A percentile compares a stretch with the other conserved stretches of the same genome.
Evolutionary conservation across 1,284 basidiomycete species (phyloP).

Genomic region (Marasmius tenuissimus): DNA sequence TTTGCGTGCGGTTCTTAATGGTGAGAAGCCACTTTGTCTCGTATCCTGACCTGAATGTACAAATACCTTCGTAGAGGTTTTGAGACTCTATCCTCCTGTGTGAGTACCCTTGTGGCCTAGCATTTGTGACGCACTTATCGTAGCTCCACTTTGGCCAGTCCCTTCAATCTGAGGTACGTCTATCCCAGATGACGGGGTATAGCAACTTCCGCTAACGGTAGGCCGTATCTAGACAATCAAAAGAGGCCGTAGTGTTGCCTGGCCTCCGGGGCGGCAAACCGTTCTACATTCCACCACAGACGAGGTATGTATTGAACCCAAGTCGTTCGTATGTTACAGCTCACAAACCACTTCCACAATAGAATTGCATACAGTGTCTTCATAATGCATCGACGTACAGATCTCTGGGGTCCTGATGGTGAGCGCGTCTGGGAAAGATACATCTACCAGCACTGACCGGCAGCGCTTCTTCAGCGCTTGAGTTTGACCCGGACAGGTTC

Average conservation of each 20-base stretch:
- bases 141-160: conserved; percentile 20
- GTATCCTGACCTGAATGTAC: neutral
- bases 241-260: conserved; percentile 15
- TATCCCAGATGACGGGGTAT: neutral
- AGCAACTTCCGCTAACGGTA: neutral
- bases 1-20: conserved; percentile 42
- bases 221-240: conserved; percentile 17
- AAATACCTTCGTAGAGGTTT: conserved; percentile 29
- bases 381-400: conserved; percentile 21
- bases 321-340: conserved; percentile 2
- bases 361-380: conserved; percentile 19
- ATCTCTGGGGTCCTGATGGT: conserved; percentile 30
- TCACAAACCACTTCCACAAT: neutral
- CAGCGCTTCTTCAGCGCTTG: conserved; percentile 31
- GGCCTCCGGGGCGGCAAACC: conserved; percentile 26
- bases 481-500: conserved; percentile 63
- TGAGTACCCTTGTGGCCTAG: conserved; percentile 19
- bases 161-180: conserved; percentile 30
- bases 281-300: conserved; percentile 33
- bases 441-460: neutral
- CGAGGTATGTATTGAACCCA: conserved; percentile 17
- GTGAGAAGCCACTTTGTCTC: conserved; percentile 19
- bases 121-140: neutral
- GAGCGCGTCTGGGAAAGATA: neutral
- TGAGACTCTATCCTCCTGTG: conserved; percentile 46